Percentiles rank a stretch among this genome's conserved stretches.
Evolutionary conservation across 2,329 filamentous ascomycete species (phyloP).

Genomic region (Plectosphaerella sp.): DNA sequence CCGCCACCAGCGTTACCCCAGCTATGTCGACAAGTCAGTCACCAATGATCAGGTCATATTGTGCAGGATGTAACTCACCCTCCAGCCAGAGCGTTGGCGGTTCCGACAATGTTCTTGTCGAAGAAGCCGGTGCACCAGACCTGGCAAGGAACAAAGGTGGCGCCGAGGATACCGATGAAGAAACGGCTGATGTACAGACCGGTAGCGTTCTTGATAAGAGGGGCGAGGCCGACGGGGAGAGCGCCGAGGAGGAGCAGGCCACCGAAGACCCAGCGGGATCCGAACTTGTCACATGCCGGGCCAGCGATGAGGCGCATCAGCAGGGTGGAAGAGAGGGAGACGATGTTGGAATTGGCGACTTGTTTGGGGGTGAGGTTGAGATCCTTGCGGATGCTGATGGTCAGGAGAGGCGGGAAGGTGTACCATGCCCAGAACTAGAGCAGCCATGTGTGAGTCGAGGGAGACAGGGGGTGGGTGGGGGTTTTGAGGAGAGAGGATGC

Average conservation of each 20-base stretch:
- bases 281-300: slow-evolving; percentile 80
- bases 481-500: slow-evolving; percentile 30
- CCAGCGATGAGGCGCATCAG: slow-evolving; percentile 75
- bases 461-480: too few species aligned
- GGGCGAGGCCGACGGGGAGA: slow-evolving; percentile 77
- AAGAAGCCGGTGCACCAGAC: slow-evolving; percentile 93
- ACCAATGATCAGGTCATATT: not conserved
- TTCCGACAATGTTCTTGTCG: slow-evolving; percentile 87
- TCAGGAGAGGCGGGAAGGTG: slow-evolving; percentile 78
- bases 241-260: slow-evolving; percentile 72
- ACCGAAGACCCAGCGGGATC: slow-evolving; percentile 75
- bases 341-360: slow-evolving; percentile 86
- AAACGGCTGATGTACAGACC: slow-evolving; percentile 72
- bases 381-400: slow-evolving; percentile 75
- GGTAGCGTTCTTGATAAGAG: slow-evolving; percentile 59
- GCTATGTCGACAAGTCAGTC: not conserved
- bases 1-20: slow-evolving; percentile 86
- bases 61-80: slow-evolving; percentile 37
- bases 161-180: slow-evolving; percentile 76
- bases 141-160: slow-evolving; percentile 79
- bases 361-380: slow-evolving; percentile 66
- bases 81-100: slow-evolving; percentile 78
- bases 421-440: slow-evolving; percentile 79
- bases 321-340: slow-evolving; percentile 70
- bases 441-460: slow-evolving; percentile 44